A percentile compares a stretch with the other conserved stretches of the same genome.
Conservation (phyloP, 495 filamentous ascomycete species). For the Ascobolus immersus region DNA sequence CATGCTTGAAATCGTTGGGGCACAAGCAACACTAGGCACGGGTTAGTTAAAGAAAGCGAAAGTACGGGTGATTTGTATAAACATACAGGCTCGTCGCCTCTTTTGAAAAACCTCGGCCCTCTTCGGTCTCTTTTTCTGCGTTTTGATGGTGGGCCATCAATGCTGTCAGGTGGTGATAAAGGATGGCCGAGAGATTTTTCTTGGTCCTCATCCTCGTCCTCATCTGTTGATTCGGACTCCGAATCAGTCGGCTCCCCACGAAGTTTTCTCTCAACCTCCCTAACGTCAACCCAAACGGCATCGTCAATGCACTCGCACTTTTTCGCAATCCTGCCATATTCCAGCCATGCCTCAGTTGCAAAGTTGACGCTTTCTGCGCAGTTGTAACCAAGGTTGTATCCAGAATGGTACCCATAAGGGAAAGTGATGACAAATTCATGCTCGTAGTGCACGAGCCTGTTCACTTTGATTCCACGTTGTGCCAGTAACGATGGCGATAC, state of each 20-base stretch:
- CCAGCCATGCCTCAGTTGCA: conserved; percentile 74
- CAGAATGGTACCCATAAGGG: conserved; percentile 94
- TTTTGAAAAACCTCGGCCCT: conserved; percentile 13
- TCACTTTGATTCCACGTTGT: conserved; percentile 80
- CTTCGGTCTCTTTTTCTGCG: conserved; percentile 28
- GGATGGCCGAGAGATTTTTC: conserved; percentile 29
- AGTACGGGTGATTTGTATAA: conserved; percentile 8
- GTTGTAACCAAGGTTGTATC: conserved; percentile 95
- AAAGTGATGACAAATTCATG: conserved; percentile 98
- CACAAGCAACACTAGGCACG: conserved; percentile 48
- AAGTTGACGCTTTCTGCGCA: conserved; percentile 99
- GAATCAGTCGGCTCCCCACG: conserved; percentile 81
- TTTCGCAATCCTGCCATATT: conserved; percentile 89
- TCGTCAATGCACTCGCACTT: conserved; percentile 83
- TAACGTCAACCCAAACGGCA: conserved; percentile 93
- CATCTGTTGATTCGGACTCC: conserved; percentile 54
- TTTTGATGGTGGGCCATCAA: conserved; percentile 25
- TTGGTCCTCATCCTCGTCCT: conserved; percentile 39
- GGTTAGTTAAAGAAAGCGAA: conserved; percentile 10
- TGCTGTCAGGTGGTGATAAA: conserved; percentile 53
- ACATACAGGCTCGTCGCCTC: background rate
- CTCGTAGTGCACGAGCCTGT: conserved; percentile 83
- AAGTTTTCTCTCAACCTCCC: conserved; percentile 80
- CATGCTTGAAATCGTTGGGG: conserved; percentile 69
- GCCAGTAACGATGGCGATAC: conserved; percentile 75